Percentiles rank a stretch among this genome's conserved stretches.
Conservation (phyloP, 139 green algal species). For the Penium margaritaceum region DNA sequence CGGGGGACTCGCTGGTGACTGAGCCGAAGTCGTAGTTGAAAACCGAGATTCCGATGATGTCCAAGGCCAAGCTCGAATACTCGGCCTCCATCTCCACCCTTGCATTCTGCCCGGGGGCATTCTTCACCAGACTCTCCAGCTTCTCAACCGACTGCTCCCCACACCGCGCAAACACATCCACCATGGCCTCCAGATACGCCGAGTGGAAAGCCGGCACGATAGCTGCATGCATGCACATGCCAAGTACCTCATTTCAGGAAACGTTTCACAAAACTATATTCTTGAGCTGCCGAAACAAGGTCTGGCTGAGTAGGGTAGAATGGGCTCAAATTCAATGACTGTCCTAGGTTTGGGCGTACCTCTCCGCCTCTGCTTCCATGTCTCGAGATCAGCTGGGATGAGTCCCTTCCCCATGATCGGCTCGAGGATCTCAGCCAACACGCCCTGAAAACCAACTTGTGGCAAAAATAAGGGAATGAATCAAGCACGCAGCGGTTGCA, state of each 20-base stretch:
- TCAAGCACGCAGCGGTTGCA: too few species aligned
- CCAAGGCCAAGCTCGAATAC: conserved; percentile 84
- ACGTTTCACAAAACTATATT: too few species aligned
- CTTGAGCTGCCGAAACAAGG: too few species aligned
- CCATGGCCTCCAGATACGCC: conserved; percentile 82
- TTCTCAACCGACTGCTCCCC: conserved; percentile 58
- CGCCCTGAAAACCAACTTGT: too few species aligned
- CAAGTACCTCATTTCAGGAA: too few species aligned
- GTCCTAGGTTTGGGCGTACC: too few species aligned
- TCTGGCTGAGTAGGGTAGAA: too few species aligned
- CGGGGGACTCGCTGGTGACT: conserved; percentile 79
- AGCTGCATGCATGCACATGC: conserved; percentile 45
- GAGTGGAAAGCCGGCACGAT: conserved; percentile 93
- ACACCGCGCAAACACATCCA: conserved; percentile 75
- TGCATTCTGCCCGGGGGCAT: background rate
- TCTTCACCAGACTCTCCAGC: conserved; percentile 52
- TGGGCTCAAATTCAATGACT: too few species aligned
- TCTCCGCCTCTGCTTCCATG: conserved; percentile 75
- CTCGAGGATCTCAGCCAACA: conserved; percentile 97
- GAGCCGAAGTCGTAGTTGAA: conserved; percentile 98
- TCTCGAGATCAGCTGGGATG: conserved; percentile 84
- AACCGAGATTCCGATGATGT: conserved; percentile 96
- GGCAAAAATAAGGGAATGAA: too few species aligned
- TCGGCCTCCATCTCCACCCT: conserved; percentile 89
- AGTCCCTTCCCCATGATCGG: conserved; percentile 99